Evolutionary conservation across 1,139 yeast species (phyloP).

Genomic region (Arxiozyma telluris): DNA sequence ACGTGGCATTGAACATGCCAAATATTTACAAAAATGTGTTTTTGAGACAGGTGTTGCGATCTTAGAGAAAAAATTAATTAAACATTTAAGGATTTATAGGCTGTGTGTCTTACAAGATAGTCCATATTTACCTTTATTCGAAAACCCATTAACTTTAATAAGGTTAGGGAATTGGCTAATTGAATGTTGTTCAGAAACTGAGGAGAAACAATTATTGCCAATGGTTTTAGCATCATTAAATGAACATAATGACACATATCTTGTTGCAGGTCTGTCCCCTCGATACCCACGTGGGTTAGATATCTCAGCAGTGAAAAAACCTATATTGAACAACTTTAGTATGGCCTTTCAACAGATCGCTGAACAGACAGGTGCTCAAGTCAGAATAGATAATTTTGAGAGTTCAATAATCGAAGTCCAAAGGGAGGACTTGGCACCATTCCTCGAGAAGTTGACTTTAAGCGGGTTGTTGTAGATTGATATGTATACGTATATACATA

Average conservation of each 20-base stretch:
- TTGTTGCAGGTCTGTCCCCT: conserved; percentile 87
- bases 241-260: conserved; percentile 61
- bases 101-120: conserved; percentile 86
- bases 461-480: conserved; percentile 35
- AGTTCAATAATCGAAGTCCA: conserved; percentile 86
- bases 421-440: conserved; percentile 80
- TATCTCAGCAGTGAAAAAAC: conserved; percentile 35
- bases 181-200: conserved; percentile 80
- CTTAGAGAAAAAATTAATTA: conserved; percentile 70
- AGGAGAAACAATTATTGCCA: conserved; percentile 59
- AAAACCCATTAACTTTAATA: conserved; percentile 76
- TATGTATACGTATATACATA: neutral
- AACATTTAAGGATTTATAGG: conserved; percentile 71
- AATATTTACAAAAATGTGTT: conserved; percentile 70
- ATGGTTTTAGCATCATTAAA: conserved; percentile 83
- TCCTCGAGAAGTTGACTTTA: conserved; percentile 64
- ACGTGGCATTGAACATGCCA: conserved; percentile 74
- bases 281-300: conserved; percentile 61
- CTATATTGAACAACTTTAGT: conserved; percentile 67
- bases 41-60: conserved; percentile 85
- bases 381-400: conserved; percentile 88
- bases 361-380: conserved; percentile 72
- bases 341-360: conserved; percentile 87
- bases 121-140: conserved; percentile 68
- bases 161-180: conserved; percentile 86